phyloP scores from a whole-genome alignment of 2,329 filamentous ascomycete species.

The Fusarium sp. region DNA sequence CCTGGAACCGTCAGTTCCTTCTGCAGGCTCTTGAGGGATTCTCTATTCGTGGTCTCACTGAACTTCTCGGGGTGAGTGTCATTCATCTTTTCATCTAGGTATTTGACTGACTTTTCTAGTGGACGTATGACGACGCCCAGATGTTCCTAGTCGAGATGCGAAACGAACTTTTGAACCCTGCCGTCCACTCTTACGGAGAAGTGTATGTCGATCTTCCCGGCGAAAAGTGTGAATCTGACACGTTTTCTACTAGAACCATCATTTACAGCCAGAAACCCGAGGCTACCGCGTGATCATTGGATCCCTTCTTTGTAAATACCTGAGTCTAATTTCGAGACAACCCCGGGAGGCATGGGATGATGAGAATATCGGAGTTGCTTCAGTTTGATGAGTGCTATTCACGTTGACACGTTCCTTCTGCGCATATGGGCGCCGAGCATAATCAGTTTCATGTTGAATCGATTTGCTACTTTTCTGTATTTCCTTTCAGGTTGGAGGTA shows the following conservation, averaged over 20 bases:
- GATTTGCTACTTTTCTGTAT: not conserved
- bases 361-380: not conserved
- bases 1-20: slow-evolving; percentile 33
- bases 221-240: not conserved
- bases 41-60: slow-evolving; percentile 32
- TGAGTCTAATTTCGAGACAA: not conserved
- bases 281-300: not conserved
- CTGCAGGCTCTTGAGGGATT: slow-evolving; percentile 37
- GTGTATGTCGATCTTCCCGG: not conserved
- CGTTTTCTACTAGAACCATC: not conserved
- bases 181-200: slow-evolving; percentile 11
- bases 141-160: slow-evolving; percentile 20
- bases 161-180: slow-evolving; percentile 16
- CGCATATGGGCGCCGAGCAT: not conserved
- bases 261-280: slow-evolving; percentile 7
- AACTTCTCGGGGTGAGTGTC: slow-evolving; percentile 26
- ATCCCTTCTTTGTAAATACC: not conserved
- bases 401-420: not conserved
- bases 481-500: not conserved
- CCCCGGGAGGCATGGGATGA: not conserved
- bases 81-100: not conserved
- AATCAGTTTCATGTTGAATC: not conserved
- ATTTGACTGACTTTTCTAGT: not conserved
- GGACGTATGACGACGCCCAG: slow-evolving; percentile 17
- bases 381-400: not conserved